Base-by-base conservation (phyloP, 164 flowering plant species). In the Litsea cubeba region DNA sequence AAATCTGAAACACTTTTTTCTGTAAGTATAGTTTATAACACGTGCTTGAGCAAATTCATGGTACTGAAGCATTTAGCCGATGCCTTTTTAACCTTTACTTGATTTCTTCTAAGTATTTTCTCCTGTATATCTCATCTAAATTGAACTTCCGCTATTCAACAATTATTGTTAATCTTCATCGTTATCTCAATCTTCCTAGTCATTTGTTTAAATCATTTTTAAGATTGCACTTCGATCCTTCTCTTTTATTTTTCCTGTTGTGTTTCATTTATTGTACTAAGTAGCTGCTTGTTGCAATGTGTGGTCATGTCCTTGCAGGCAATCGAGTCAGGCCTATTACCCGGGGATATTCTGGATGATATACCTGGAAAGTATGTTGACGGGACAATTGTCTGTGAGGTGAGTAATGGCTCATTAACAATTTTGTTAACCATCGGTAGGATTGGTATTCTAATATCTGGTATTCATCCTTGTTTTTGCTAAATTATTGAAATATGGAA, bases 311-410 rank as follows among this genome's bases (percentile, higher is more conserved):
- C 20, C 67, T 71, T 85, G 85, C 11, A 95, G 99, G 98, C 99
- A 77, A 92, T 96, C 79, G 99, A 96, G 75, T 87, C 89, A 76
- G 99, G 99, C 5, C 80, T 83, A 60, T 80, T 96, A 78, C 99
- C 99, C 71, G 93, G 92, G 65, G 94, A 90, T 82, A 75, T 90
- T 81, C 80, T 92, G 76, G 94, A 92, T 85, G 95, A 89, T 75
- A 85, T 96, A 71, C 93, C 97, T 20, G 86, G 95, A 90, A 96
- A 94, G 82, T 96, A 82, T 79, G 72, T 87, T 69, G 78, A 91
- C 70, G 99, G 99, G 32, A 76, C 82, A 32, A 72, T 92, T 76
- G 63, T 86, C 2, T 96, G 99, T 81, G 99, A 96, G 97, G 99
- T 93, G 75, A 65, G 75, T 57, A 57, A 12, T 50, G 70, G 14